phyloP scores from a whole-genome alignment of 306 rosid genomes.

The Prunus mume region DNA sequence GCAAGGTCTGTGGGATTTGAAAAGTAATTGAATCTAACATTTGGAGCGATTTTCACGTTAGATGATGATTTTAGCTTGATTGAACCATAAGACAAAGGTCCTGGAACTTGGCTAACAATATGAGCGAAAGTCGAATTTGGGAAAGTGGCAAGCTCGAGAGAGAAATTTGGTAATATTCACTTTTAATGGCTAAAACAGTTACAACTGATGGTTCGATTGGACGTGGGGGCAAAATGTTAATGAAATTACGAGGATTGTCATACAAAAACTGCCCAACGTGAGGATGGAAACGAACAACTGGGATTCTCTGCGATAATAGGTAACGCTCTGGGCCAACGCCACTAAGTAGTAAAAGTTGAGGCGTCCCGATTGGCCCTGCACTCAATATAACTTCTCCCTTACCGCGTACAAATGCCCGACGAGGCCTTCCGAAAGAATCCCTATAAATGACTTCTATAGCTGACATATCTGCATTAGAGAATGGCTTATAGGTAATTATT shows the following conservation, averaged over 20 bases:
- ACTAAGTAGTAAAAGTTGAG: slow-evolving; percentile 27
- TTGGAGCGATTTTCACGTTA: neutral
- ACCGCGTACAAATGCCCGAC: slow-evolving; percentile 3
- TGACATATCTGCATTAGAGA: neutral
- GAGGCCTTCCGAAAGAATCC: slow-evolving; percentile 11
- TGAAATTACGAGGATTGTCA: slow-evolving; percentile 24
- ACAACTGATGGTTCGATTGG: neutral
- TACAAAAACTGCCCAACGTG: slow-evolving; percentile 24
- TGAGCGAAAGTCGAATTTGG: neutral
- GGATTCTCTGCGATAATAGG: slow-evolving; percentile 20
- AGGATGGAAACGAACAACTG: slow-evolving; percentile 6
- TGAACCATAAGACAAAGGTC: slow-evolving; percentile 5
- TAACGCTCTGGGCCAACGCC: slow-evolving; percentile 17
- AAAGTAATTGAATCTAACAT: slow-evolving; percentile 17
- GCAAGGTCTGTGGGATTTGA: slow-evolving; percentile 12
- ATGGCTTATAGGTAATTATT: neutral
- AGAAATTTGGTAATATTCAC: neutral
- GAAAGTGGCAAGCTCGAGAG: neutral
- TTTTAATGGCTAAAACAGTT: neutral
- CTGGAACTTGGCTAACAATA: neutral
- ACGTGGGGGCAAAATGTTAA: slow-evolving; percentile 4
- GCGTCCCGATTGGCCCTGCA: slow-evolving; percentile 28
- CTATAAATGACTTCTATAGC: slow-evolving; percentile 26
- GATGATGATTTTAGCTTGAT: neutral
- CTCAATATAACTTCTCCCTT: slow-evolving; percentile 29